Conservation (phyloP, 2,329 filamentous ascomycete species). For the Aspergillus glaucus region DNA sequence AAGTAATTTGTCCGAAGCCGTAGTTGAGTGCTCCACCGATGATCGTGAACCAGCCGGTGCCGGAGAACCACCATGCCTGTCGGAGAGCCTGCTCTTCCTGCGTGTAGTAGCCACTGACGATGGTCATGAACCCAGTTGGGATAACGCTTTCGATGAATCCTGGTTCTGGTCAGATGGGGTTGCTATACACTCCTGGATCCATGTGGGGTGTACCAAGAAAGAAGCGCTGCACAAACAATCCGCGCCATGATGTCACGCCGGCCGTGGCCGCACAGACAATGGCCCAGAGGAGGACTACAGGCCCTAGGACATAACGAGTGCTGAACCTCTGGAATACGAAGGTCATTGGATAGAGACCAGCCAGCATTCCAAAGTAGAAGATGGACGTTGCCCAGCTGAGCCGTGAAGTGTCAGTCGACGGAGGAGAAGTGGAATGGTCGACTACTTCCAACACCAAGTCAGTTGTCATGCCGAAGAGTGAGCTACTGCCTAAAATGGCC, state of each 20-base stretch:
- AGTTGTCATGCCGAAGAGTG: constrained; percentile 68
- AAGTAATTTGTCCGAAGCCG: constrained; percentile 57
- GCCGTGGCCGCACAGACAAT: constrained; percentile 63
- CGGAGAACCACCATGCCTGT: constrained; percentile 63
- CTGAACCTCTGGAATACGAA: constrained; percentile 64
- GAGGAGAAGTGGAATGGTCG: constrained; percentile 46
- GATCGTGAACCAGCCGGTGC: constrained; percentile 53
- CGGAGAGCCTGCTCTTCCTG: constrained; percentile 59
- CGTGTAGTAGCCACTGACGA: constrained; percentile 58
- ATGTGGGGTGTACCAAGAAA: constrained; percentile 40
- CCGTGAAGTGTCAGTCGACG: constrained; percentile 58
- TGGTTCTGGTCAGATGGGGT: constrained; percentile 6
- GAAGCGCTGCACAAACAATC: constrained; percentile 62
- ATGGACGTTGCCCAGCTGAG: constrained; percentile 71
- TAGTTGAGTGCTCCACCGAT: constrained; percentile 61
- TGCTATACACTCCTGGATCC: neutral
- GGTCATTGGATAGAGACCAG: constrained; percentile 66
- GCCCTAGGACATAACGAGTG: constrained; percentile 57
- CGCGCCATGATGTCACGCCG: constrained; percentile 56
- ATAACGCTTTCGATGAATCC: constrained; percentile 58
- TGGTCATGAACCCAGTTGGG: constrained; percentile 61
- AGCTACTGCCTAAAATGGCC: constrained; percentile 67
- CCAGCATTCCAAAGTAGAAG: constrained; percentile 76
- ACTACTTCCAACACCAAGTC: constrained; percentile 58
- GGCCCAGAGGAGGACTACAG: constrained; percentile 54